Conservation (phyloP, 768 basidiomycete genomes). For the Agaricus sinodeliciosus region DNA sequence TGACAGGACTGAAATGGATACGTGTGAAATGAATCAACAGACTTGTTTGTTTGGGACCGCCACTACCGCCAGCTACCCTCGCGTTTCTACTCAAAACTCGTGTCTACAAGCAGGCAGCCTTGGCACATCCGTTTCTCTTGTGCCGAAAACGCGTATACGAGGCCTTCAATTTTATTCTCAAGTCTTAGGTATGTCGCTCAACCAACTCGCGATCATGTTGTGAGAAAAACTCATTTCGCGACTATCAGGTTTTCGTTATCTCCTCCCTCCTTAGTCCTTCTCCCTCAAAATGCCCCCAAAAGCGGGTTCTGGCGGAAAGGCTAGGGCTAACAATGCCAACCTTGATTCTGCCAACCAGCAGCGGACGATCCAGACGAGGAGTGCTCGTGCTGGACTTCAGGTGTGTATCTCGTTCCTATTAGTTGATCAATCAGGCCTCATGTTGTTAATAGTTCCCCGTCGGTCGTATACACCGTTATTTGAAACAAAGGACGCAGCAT, state of each 20-base stretch:
- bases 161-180: conserved; percentile 2
- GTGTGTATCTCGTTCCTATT: conserved; percentile 28
- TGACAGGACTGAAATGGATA: neutral
- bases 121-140: neutral
- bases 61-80: conserved; percentile 29
- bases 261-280: neutral
- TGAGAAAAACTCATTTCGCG: neutral
- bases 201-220: neutral
- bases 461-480: conserved; percentile 94
- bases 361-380: conserved; percentile 55
- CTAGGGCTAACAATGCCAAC: conserved; percentile 5
- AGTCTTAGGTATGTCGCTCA: conserved; percentile 1
- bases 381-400: conserved; percentile 85
- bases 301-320: conserved; percentile 10
- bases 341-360: conserved; percentile 36
- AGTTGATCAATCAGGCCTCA: neutral
- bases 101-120: neutral
- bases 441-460: conserved; percentile 70
- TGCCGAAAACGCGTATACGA: neutral
- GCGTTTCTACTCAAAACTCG: conserved; percentile 20
- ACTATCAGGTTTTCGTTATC: conserved; percentile 2
- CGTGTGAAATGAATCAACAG: conserved; percentile 27
- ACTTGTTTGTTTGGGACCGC: conserved; percentile 37
- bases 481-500: conserved; percentile 88
- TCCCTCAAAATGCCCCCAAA: conserved; percentile 10